Base-by-base conservation (phyloP, 2,329 filamentous ascomycete species). In the Aspergillus fumigatiaffinis region DNA sequence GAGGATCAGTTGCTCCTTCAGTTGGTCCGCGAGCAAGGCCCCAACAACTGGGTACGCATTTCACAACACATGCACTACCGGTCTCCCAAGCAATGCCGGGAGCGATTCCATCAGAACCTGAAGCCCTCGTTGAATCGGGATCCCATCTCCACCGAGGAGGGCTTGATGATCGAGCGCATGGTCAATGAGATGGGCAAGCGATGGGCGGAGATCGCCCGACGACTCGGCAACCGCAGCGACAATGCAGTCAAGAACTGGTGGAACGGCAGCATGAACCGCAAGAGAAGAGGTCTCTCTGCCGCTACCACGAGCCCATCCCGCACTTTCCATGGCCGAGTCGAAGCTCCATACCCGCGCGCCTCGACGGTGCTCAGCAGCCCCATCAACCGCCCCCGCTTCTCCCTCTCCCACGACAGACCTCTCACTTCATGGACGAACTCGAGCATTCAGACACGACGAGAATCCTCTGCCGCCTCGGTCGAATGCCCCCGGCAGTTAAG, bases 171-270 rank as follows among this genome's bases (percentile, higher is more conserved):
- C 68, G 87, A 93, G 76, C 80, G 83, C 57, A 82, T 94, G 72
- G 92, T 97, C 17, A 74, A 77, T 10, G 84, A 89, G 66, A 86
- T 91, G 78, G 92, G 92, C 60, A 93, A 92, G 79, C 86, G 89
- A 56, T 97, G 92, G 92, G 92, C 92, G 2, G 91, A 97, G 71
- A 97, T 97, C 69, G 91, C 92, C 48, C 84, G 92, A 63, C 82
- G 86, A 49, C 82, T 97, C 21, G 83, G 88, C 54, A 91, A 91
- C 63, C 88, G 92, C 69, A 96, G 92, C 73, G 92, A 97, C 79
- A 97, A 97, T 69, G 89, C 91, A 28, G 91, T 97, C 62, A 97
- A 97, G 84, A 97, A 97, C 75, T 97, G 92, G 91, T 96, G 90
- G 90, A 96, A 96, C 71, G 92, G 92, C 51, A 90, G 88, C 71